A percentile compares a stretch with the other conserved stretches of the same genome.
These are phyloP conservation scores for Myriosclerotinia curreyana DNA, from an alignment of 2,329 filamentous ascomycete genomes.

Conservation along the genomic window DNA sequence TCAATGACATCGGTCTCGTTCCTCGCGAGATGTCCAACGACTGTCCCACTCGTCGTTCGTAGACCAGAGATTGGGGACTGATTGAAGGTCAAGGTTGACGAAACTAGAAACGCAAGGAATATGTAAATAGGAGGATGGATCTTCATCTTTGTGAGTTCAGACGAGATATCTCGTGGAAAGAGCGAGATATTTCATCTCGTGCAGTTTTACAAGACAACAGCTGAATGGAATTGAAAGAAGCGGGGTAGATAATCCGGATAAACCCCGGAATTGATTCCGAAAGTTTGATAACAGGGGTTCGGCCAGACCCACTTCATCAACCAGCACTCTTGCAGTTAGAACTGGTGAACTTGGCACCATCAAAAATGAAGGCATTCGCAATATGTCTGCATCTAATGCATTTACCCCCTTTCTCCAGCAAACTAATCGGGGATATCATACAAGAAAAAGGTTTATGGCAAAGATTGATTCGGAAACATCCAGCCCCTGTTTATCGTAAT, in stretches of 20 bases:
- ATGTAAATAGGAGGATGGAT: not conserved
- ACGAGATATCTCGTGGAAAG: not conserved
- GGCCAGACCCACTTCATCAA: not conserved
- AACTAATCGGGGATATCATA: not conserved
- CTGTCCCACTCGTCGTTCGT: constrained; percentile 33
- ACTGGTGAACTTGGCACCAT: too few relatives aligned
- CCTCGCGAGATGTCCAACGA: constrained; percentile 31
- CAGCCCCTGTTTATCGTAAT: not conserved
- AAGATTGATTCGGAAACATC: not conserved
- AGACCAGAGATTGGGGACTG: constrained; percentile 12
- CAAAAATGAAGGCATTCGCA: not conserved
- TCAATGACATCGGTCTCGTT: constrained; percentile 31
- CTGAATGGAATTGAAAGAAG: too few relatives aligned
- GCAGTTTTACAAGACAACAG: not conserved
- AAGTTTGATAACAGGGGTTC: not conserved
- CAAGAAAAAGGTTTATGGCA: too few relatives aligned
- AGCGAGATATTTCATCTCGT: not conserved
- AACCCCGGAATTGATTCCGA: not conserved
- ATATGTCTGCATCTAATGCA: not conserved
- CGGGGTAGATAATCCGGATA: not conserved
- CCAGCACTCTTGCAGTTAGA: not conserved
- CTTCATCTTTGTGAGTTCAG: not conserved
- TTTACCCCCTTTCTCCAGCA: not conserved
- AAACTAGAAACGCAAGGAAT: not conserved
- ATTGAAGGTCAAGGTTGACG: not conserved